Evolutionary conservation across 352 stramenopile species (phyloP), one percentile per base, ranked within the genome.

Genomic region (Phytophthora quininea): DNA sequence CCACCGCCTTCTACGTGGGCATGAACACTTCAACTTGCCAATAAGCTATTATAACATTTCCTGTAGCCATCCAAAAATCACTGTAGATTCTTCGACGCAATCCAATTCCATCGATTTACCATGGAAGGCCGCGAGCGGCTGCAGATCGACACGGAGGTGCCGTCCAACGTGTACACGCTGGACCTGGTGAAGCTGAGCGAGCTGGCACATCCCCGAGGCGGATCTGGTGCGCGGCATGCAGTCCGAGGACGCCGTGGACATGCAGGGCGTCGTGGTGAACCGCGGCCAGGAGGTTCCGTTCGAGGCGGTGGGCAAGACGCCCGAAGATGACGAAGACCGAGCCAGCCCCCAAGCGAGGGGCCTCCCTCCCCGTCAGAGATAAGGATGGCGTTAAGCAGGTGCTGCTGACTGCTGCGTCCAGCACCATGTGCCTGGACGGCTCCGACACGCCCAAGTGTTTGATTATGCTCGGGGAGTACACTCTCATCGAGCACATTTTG

Each of bases 361-460:
- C 40, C 4, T 38, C 35, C 5, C 54, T 58, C 27, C 50, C 54
- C 7, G 19, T 43, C n/a, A 33, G 40, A 11, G 24, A 15, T 5
- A 24, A 29, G 19, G 50, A 73, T 30, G 59, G 59, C 9, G 86
- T 92, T 27, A 89, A 88, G 48, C 79, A 94, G 55, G 86, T 92
- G 56, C 67, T 94, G 45, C 86, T 94, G 67, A 94, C 86, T 47
- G 86, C 86, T 30, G 86, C 86, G 33, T 91, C 81, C 9, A 90
- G 82, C 53, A 91, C 81, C 55, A 91, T 92, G 82, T 91, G 84
- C 57, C 73, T 94, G 24, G 86, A 92, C 62, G 75, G 73, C 29
- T 92, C 84, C 29, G 82, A 92, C 62, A 94, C 82, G 24, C 86
- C 86, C 61, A 94, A 94, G 71, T 94, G 86, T 35, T 71, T 94